phyloP scores from a whole-genome alignment of 139 green algal species.

The Chlamydomonas eustigma region DNA sequence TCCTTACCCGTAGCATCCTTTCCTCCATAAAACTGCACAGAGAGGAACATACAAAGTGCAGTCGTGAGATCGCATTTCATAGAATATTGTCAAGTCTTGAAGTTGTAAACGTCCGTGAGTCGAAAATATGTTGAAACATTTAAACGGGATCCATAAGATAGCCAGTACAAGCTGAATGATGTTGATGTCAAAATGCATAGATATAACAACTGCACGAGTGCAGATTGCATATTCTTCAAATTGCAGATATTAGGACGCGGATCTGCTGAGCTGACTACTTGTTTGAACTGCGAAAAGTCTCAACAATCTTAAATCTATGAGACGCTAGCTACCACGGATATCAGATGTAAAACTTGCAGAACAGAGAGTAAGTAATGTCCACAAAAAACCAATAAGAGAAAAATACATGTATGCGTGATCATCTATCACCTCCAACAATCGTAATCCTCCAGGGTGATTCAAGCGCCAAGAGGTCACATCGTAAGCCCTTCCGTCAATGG shows the following conservation, averaged over 20 bases:
- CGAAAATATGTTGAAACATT: not conserved
- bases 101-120: not conserved
- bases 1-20: constrained; percentile 1
- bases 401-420: not conserved
- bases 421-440: constrained; percentile 7
- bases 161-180: not conserved
- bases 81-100: not conserved
- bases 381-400: not conserved
- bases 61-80: not conserved
- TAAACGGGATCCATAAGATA: not conserved
- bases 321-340: not conserved
- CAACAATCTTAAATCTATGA: not conserved
- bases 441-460: constrained; percentile 48
- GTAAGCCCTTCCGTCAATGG: constrained; percentile 46
- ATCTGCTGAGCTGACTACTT: too few relatives aligned
- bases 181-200: not conserved
- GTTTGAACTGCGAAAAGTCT: not conserved
- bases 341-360: not conserved
- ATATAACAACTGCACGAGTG: too few relatives aligned
- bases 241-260: too few relatives aligned
- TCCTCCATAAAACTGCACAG: constrained; percentile 3
- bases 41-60: not conserved
- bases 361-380: too few relatives aligned
- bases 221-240: too few relatives aligned
- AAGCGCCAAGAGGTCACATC: constrained; percentile 46